Evolutionary conservation across 2,329 filamentous ascomycete genomes (phyloP).

Genomic region (Diaporthe sp.): DNA sequence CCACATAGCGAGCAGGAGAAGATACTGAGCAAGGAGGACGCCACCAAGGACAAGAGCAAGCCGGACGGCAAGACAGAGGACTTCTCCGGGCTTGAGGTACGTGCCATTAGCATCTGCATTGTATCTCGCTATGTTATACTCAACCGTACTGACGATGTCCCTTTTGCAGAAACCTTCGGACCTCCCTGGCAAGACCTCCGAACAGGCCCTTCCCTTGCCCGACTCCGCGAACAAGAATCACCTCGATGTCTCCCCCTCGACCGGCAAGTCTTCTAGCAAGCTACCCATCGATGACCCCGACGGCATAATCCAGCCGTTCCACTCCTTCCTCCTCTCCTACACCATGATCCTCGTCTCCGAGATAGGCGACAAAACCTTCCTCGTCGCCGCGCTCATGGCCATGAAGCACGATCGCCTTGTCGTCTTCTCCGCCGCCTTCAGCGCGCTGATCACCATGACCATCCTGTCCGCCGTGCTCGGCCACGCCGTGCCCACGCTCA

Average conservation of each 20-base stretch:
- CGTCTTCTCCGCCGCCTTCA: conserved; percentile 95
- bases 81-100: conserved; percentile 70
- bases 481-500: conserved; percentile 89
- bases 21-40: conserved; percentile 59
- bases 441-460: conserved; percentile 93
- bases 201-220: conserved; percentile 79
- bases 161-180: conserved; percentile 79
- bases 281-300: conserved; percentile 59
- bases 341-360: conserved; percentile 99
- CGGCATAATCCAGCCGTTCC: conserved; percentile 81
- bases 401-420: conserved; percentile 97
- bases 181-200: conserved; percentile 83
- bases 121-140: not conserved
- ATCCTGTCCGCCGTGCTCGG: conserved; percentile 92
- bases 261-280: conserved; percentile 48
- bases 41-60: conserved; percentile 57
- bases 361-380: conserved; percentile 97
- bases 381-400: conserved; percentile 97
- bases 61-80: conserved; percentile 55
- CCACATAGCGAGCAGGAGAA: conserved; percentile 86
- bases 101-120: conserved; percentile 39
- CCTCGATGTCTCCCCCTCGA: conserved; percentile 61
- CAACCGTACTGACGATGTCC: conserved; percentile 30
- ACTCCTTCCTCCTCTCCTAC: conserved; percentile 92
- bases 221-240: conserved; percentile 75